Evolutionary conservation across 2,329 filamentous ascomycete species (phyloP), one percentile per base, ranked within the genome.

Genomic region (Ustulina deusta): DNA sequence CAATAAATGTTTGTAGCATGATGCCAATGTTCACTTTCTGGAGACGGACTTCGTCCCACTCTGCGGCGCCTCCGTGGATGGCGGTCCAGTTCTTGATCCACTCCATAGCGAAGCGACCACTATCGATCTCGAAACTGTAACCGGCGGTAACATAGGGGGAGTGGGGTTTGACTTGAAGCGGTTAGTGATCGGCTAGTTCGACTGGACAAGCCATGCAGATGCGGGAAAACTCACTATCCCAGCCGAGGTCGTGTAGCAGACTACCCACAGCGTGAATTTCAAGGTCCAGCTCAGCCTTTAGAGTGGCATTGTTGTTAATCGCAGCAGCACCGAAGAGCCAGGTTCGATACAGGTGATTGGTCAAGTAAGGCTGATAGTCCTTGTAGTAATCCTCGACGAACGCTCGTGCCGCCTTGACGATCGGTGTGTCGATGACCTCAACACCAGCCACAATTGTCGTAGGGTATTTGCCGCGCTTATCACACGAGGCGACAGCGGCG

Each of bases 71-170:
- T 20, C 58, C 59, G 59, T 69, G 25, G 40, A 9, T 27, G 55
- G 63, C 63, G 22, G 66, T 63, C 52, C 54, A 69, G 63, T 66
- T 69, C 66, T 69, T 69, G 49, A 69, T 66, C 66, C 66, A 69
- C 6, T 69, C 63, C 66, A 69, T 69, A 6, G 66, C 66, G 48
- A 66, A 69, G 48, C 63, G 66, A 51, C 66, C 66, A 6, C 63
- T 66, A 17, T 69, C 66, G 13, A 69, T 17, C 40, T 69, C 66
- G 55, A 69, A 69, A 13, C 22, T 57, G 63, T 69, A 69, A 1
- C 48, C 25, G 40, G 38, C 54, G 6, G 66, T 69, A 27, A 17
- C 20, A 49, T 56, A 69, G 49, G 63, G 63, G 17, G 66, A 69
- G 42, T 69, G 59, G 6, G 66, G 66, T 52, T 69, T 69, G 34